These are phyloP conservation scores for Pelagophyceae sp. DNA, from an alignment of 352 stramenopile genomes.

Conservation along the genomic window DNA sequence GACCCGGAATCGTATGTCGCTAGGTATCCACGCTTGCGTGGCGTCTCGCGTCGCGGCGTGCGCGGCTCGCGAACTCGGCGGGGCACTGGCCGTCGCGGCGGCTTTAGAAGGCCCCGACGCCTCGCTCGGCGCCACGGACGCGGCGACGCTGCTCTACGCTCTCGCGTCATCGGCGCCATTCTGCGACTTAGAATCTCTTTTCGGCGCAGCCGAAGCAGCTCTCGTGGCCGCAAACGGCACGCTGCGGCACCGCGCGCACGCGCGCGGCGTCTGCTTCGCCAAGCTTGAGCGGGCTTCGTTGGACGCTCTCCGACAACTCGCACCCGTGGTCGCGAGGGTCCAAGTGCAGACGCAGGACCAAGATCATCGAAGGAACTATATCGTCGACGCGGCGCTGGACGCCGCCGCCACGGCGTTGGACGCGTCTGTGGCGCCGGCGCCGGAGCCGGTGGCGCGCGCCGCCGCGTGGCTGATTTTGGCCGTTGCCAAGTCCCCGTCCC, in stretches of 20 bases:
- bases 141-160: background rate
- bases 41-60: background rate
- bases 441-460: background rate
- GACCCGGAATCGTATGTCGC: too few species aligned
- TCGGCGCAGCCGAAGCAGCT: background rate
- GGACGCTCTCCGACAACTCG: slow-evolving; percentile 2
- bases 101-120: background rate
- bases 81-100: background rate
- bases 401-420: background rate
- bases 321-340: background rate
- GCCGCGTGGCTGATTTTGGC: slow-evolving; percentile 6
- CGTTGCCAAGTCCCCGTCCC: background rate
- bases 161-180: background rate
- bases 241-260: background rate
- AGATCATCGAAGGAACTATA: too few species aligned
- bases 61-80: background rate
- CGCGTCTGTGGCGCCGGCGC: background rate
- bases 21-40: background rate
- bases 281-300: background rate
- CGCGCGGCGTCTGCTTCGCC: background rate
- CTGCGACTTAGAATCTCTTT: background rate
- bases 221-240: background rate
- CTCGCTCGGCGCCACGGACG: background rate
- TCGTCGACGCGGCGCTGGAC: slow-evolving; percentile 9
- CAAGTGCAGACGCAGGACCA: too few species aligned